Percentiles rank a stretch among this genome's conserved stretches.
phyloP scores from a whole-genome alignment of 2,329 filamentous ascomycete genomes.

The Fusarium acutatum region DNA sequence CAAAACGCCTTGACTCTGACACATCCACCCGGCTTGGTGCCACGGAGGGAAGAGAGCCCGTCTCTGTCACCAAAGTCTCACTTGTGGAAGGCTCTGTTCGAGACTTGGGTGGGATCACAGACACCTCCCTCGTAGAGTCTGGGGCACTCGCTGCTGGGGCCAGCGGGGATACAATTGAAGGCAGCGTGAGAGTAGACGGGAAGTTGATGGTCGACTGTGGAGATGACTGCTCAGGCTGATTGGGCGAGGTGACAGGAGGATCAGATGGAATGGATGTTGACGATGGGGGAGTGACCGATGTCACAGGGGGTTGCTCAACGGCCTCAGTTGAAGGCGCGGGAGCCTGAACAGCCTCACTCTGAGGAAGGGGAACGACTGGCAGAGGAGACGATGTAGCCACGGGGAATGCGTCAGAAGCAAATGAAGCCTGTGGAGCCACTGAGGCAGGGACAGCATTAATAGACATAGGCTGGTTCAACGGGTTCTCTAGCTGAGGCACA shows the following conservation, averaged over 20 bases:
- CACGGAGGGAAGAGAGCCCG: constrained; percentile 31
- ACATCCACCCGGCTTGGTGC: constrained; percentile 39
- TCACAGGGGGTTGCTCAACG: neutral
- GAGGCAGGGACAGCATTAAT: neutral
- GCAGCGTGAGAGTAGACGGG: neutral
- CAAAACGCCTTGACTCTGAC: constrained; percentile 39
- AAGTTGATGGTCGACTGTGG: neutral
- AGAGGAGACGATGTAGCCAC: neutral
- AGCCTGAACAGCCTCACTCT: neutral
- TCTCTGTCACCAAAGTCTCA: constrained; percentile 28
- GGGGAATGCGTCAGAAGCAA: constrained; percentile 10
- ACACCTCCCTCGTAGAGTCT: neutral
- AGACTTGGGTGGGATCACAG: neutral
- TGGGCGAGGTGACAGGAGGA: neutral
- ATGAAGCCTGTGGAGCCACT: neutral
- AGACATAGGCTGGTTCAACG: neutral
- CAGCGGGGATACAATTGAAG: neutral
- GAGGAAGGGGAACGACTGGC: neutral
- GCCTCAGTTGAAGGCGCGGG: neutral
- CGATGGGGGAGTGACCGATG: neutral
- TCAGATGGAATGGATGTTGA: neutral
- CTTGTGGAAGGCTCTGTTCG: neutral
- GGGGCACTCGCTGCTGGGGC: neutral
- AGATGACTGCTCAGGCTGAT: neutral
- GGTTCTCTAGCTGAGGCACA: constrained; percentile 2